Evolutionary conservation across 768 basidiomycete genomes (phyloP).

Genomic region (Boletus eberwhitei): DNA sequence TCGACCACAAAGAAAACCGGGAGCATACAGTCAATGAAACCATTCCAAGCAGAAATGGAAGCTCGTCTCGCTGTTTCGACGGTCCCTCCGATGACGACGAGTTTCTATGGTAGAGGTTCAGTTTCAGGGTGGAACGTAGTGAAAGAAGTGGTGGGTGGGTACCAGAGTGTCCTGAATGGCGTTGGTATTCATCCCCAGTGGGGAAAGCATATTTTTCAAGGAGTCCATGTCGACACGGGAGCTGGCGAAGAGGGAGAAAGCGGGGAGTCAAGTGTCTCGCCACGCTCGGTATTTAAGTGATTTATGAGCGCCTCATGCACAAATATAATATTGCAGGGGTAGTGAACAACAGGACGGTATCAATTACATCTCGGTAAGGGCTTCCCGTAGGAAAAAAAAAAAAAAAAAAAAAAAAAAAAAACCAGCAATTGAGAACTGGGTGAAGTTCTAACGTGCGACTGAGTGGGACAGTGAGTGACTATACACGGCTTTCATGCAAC

Average conservation of each 20-base stretch:
- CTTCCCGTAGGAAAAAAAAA: slow-evolving; percentile 25
- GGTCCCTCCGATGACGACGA: slow-evolving; percentile 86
- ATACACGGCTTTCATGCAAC: slow-evolving; percentile 13
- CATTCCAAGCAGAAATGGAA: slow-evolving; percentile 84
- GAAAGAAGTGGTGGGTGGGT: slow-evolving; percentile 18
- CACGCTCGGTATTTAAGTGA: slow-evolving; percentile 38
- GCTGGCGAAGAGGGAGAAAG: slow-evolving; percentile 34
- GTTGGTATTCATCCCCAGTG: slow-evolving; percentile 60
- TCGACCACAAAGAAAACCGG: not conserved
- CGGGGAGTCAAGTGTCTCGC: slow-evolving; percentile 27
- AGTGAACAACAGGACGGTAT: slow-evolving; percentile 25
- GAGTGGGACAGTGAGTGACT: slow-evolving; percentile 14
- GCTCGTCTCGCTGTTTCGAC: slow-evolving; percentile 81
- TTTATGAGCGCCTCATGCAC: slow-evolving; percentile 33
- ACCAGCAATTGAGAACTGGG: slow-evolving; percentile 15
- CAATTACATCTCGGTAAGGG: slow-evolving; percentile 32
- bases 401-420: slow-evolving; percentile 23
- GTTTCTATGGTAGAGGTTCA: slow-evolving; percentile 51
- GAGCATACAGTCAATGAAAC: slow-evolving; percentile 74
- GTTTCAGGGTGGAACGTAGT: not conserved
- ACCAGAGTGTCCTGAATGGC: slow-evolving; percentile 81
- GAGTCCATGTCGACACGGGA: slow-evolving; percentile 53
- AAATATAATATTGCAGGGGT: slow-evolving; percentile 31
- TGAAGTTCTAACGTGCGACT: slow-evolving; percentile 20
- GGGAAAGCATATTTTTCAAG: slow-evolving; percentile 68